Evolutionary conservation across 805 yeast genomes (phyloP), one percentile per base, ranked within the genome.

Genomic region (Komagataella phaffii): DNA sequence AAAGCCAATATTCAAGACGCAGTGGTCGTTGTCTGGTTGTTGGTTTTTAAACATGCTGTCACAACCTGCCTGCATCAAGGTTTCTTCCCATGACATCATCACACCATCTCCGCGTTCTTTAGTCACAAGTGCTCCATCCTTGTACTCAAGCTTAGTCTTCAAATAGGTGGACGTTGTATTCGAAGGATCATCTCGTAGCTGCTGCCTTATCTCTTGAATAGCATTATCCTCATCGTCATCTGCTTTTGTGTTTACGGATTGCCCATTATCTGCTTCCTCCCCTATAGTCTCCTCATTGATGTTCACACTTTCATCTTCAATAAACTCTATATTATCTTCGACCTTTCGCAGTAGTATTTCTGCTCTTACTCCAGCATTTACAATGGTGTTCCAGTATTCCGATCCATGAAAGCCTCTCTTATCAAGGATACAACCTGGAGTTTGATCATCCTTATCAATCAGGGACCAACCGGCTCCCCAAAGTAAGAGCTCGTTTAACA

Each of bases 71-170:
- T 74, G 70, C 98, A 90, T 90, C 52, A 90, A 71, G 18, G 80
- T 77, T 3, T 80, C 74, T 63, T 90, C 98, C 98, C 98, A 90
- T 58, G 84, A 85, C 98, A 90, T 90, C 98, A 90, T 90, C 2
- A 90, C 97, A 17, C 96, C 98, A 60, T 90, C 97, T 48, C 76
- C 72, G 50, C 83, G 70, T 21, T 79, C 83, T 54, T 79, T 73
- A 1, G 97, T 91, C 23, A 88, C 70, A 23, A 90, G 70, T 0
- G 93, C 82, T 50, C 73, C 76, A 53, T 82, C 83, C 45, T 70
- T 74, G 62, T 87, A 90, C 57, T 79, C 81, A 23, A 90, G 69
- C 59, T 82, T 73, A 3, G 90, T 77, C 10, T 74, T 67, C 46
- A 90, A 70, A 59, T 82, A 90, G 0, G 85, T 74, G 2, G 71